Conservation (phyloP, 495 filamentous ascomycete species). For the Penicillium atrosanguineum region DNA sequence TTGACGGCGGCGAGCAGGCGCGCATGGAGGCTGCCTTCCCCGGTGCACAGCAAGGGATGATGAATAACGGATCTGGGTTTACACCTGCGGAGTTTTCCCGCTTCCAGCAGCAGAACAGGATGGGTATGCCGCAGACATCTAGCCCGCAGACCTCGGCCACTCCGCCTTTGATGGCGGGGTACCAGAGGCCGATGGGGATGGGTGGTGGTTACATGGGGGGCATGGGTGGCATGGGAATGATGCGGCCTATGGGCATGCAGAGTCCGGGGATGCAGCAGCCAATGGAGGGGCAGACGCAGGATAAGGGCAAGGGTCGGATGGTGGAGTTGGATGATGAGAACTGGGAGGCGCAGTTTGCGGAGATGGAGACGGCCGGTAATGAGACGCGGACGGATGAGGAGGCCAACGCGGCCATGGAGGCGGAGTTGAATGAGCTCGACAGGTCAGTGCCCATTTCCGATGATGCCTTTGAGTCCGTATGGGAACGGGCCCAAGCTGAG, state of each 20-base stretch:
- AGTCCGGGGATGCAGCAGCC: slow-evolving; percentile 49
- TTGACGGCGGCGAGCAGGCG: slow-evolving; percentile 63
- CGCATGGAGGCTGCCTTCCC: slow-evolving; percentile 81
- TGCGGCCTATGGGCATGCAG: slow-evolving; percentile 45
- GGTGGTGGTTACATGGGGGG: slow-evolving; percentile 49
- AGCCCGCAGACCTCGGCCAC: slow-evolving; percentile 48
- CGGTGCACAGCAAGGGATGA: slow-evolving; percentile 36
- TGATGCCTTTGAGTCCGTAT: slow-evolving; percentile 86
- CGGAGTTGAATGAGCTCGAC: slow-evolving; percentile 86
- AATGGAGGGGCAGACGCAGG: slow-evolving; percentile 47
- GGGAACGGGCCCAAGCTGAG: slow-evolving; percentile 84
- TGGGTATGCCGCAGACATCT: slow-evolving; percentile 53
- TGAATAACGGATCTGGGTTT: slow-evolving; percentile 58
- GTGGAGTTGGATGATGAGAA: slow-evolving; percentile 89
- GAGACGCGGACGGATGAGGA: slow-evolving; percentile 60
- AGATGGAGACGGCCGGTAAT: slow-evolving; percentile 73
- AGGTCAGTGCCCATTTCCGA: slow-evolving; percentile 64
- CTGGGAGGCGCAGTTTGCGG: slow-evolving; percentile 94
- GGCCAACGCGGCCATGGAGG: slow-evolving; percentile 77
- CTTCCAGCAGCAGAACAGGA: slow-evolving; percentile 70
- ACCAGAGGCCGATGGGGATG: slow-evolving; percentile 62
- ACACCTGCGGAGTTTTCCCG: slow-evolving; percentile 80
- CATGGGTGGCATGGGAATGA: slow-evolving; percentile 58
- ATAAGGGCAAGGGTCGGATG: slow-evolving; percentile 86
- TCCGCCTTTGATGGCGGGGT: slow-evolving; percentile 51